Evolutionary conservation across 1,139 yeast genomes (phyloP), one percentile per base, ranked within the genome.

Genomic region (Meyerozyma carpophila): DNA sequence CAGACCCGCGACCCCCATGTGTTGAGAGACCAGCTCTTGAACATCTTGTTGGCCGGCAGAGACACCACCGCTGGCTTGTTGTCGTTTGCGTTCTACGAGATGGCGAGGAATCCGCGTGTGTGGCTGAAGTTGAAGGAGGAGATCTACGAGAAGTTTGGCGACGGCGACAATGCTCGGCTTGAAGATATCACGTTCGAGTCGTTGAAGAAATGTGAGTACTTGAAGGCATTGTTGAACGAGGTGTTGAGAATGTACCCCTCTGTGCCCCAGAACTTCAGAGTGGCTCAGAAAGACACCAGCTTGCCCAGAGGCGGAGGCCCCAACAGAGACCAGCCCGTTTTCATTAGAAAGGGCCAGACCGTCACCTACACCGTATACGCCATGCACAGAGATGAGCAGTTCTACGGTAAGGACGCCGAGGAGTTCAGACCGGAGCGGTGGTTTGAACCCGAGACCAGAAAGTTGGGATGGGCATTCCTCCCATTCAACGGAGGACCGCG

Each of bases 401-500:
- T 61, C 50, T 79, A 75, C 62, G 84, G 83, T 36, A 62, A 69
- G 41, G 81, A 77, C 48, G 70, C 79, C 8, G 45, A 50, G 3
- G 72, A 54, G 39, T 77, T 73, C 60, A 64, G 65, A 41, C 82
- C 82, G 5, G 81, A 75, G 48, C 65, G 81, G 49, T 77, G 81
- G 81, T 62, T 61, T 44, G 70, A 65, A 47, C 65, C 65, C 37
- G 50, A 52, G 31, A 57, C 62, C 28, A 60, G 57, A 44, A 68
- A 65, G 49, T 55, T 65, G 46, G 75, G 75, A 18, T 78, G 82
- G 81, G 75, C 73, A 11, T 77, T 62, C 55, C 56, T 77, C 25
- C 82, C 82, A 5, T 77, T 77, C 62, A 78, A 78, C 51, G 83
- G 82, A 41, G 84, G 84, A 5, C 83, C 84, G 27, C 63, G 84